These are phyloP conservation scores for Marasmius sp. DNA, from an alignment of 1,284 basidiomycete species.

Conservation along the genomic window DNA sequence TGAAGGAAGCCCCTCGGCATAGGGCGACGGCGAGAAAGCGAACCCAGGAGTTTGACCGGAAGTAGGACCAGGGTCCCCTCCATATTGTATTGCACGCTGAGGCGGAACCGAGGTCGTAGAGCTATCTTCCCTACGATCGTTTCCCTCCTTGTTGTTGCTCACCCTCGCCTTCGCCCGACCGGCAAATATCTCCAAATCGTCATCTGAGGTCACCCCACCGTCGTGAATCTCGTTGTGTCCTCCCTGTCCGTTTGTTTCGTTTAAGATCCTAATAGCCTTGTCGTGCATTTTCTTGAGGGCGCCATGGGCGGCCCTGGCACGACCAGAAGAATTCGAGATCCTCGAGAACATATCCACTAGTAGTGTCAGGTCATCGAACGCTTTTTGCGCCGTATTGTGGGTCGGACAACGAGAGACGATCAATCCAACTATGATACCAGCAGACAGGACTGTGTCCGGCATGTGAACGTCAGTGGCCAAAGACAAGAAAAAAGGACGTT, in stretches of 20 bases:
- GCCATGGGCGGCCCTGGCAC: conserved; percentile 4
- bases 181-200: not conserved
- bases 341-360: conserved; percentile 1
- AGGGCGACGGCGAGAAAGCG: no score
- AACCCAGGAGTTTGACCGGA: no score
- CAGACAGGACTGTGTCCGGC: not conserved
- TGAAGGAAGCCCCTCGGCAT: no score
- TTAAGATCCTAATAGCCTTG: not conserved
- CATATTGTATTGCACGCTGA: not conserved
- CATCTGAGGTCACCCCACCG: not conserved
- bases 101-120: no score
- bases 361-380: conserved; percentile 6
- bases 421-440: conserved; percentile 5
- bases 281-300: not conserved
- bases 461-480: not conserved
- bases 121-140: no score
- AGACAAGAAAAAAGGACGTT: not conserved
- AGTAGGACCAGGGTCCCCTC: not conserved
- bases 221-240: not conserved
- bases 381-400: not conserved
- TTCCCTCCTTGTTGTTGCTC: not conserved
- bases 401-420: conserved; percentile 8
- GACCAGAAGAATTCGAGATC: not conserved
- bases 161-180: not conserved
- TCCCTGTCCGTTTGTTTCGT: not conserved